phyloP scores from a whole-genome alignment of 768 basidiomycete species.

The Asterophora parasitica region DNA sequence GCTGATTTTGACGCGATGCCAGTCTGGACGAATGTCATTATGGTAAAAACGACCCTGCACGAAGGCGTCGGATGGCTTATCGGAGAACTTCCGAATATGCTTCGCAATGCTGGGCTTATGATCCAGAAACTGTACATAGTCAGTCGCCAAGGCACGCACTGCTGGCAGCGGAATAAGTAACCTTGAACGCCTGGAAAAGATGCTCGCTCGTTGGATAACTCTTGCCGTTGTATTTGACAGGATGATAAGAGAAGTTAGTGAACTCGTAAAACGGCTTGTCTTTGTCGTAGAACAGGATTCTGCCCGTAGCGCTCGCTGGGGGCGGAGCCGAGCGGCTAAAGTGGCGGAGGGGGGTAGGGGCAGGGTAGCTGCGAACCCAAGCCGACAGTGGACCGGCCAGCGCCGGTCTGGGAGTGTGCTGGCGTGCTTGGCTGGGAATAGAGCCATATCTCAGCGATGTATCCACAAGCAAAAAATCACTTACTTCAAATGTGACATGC shows the following conservation, averaged over 20 bases:
- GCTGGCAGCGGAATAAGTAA: slow-evolving; percentile 15
- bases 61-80: slow-evolving; percentile 55
- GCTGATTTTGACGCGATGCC: slow-evolving; percentile 59
- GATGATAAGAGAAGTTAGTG: slow-evolving; percentile 68
- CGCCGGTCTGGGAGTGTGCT: neutral
- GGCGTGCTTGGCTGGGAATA: neutral
- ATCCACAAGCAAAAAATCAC: neutral
- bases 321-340: slow-evolving; percentile 8
- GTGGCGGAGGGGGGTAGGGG: neutral
- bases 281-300: slow-evolving; percentile 61
- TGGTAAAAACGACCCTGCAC: slow-evolving; percentile 61
- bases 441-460: neutral
- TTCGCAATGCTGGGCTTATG: slow-evolving; percentile 62
- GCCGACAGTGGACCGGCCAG: slow-evolving; percentile 1
- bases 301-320: slow-evolving; percentile 13
- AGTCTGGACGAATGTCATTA: slow-evolving; percentile 55
- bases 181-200: slow-evolving; percentile 72
- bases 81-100: slow-evolving; percentile 56
- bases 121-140: slow-evolving; percentile 48
- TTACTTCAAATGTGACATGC: slow-evolving; percentile 4
- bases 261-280: slow-evolving; percentile 61
- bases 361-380: neutral
- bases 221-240: slow-evolving; percentile 53
- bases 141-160: neutral
- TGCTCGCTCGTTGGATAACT: slow-evolving; percentile 73